phyloP scores from a whole-genome alignment of 345 rosid genomes.

The Gossypium bickii region DNA sequence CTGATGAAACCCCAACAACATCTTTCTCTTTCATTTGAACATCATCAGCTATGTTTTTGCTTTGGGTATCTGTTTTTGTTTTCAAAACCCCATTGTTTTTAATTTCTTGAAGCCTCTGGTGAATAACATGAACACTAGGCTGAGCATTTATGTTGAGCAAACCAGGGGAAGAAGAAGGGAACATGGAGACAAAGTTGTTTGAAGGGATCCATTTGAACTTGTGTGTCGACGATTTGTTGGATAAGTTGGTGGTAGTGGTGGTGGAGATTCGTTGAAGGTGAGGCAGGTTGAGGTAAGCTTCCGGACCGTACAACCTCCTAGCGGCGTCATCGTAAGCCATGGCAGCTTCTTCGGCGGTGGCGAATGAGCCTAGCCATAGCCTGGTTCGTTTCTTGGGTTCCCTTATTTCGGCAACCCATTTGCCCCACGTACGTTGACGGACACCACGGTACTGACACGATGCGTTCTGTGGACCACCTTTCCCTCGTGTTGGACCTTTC shows the following conservation, averaged over 20 bases:
- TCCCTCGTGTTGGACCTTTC: slow-evolving; percentile 82
- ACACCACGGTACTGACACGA: slow-evolving; percentile 84
- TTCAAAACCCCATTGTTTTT: slow-evolving; percentile 43
- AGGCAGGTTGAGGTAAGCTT: slow-evolving; percentile 84
- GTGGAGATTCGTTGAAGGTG: slow-evolving; percentile 50
- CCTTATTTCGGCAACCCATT: slow-evolving; percentile 96
- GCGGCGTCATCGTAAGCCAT: slow-evolving; percentile 95
- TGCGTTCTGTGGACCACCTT: slow-evolving; percentile 91
- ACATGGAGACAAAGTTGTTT: slow-evolving; percentile 77
- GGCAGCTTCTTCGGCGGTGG: slow-evolving; percentile 94
- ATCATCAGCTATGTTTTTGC: slow-evolving; percentile 23
- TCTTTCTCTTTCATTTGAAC: slow-evolving; percentile 27
- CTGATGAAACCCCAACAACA: slow-evolving; percentile 28
- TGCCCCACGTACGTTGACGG: slow-evolving; percentile 94
- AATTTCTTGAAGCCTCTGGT: slow-evolving; percentile 83
- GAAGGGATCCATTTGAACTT: slow-evolving; percentile 83
- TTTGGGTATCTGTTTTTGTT: slow-evolving; percentile 31
- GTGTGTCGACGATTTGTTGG: slow-evolving; percentile 18
- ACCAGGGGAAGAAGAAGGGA: slow-evolving; percentile 69
- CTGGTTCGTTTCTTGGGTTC: slow-evolving; percentile 90
- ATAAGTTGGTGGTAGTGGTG: slow-evolving; percentile 5
- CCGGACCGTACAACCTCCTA: slow-evolving; percentile 63
- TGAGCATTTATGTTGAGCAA: slow-evolving; percentile 82
- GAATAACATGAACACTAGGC: slow-evolving; percentile 80
- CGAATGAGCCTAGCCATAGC: slow-evolving; percentile 83